A percentile compares a stretch with the other conserved stretches of the same genome.
Evolutionary conservation across 805 yeast genomes (phyloP).

Genomic region (Metschnikowia baotianmanensis): DNA sequence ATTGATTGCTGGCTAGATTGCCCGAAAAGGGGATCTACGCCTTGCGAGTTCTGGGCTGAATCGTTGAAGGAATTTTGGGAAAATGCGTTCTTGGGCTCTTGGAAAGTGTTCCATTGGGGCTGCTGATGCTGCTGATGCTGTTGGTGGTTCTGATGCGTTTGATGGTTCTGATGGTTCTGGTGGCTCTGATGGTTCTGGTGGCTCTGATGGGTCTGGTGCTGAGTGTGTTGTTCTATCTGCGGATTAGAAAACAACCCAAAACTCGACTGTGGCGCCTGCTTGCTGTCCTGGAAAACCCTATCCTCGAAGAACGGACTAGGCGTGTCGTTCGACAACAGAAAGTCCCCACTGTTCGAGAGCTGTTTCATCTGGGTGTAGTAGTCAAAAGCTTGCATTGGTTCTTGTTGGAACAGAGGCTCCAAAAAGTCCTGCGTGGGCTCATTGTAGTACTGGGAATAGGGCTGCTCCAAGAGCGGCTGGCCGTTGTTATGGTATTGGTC

Average conservation of each 20-base stretch:
- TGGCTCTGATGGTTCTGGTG: too few species aligned
- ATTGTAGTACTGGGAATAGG: conserved; percentile 32
- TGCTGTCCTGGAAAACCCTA: background rate
- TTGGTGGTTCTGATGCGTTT: too few species aligned
- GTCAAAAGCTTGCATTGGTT: background rate
- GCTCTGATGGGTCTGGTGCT: too few species aligned
- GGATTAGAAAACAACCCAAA: conserved; percentile 1
- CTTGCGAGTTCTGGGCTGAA: conserved; percentile 1
- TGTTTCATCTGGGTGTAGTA: conserved; percentile 5
- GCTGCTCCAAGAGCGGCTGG: conserved; percentile 26
- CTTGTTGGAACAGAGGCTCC: conserved; percentile 5
- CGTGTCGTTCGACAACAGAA: conserved; percentile 1
- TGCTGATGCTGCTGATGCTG: too few species aligned
- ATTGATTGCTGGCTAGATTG: background rate
- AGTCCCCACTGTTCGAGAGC: background rate
- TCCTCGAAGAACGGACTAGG: conserved; percentile 3
- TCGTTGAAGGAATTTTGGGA: conserved; percentile 4
- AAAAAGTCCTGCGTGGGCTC: conserved; percentile 6
- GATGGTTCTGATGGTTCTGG: too few species aligned
- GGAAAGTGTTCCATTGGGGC: conserved; percentile 6
- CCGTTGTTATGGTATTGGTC: conserved; percentile 40
- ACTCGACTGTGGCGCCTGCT: conserved; percentile 1
- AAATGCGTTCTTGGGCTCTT: conserved; percentile 4
- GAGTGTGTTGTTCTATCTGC: background rate
- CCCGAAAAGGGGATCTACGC: background rate